Evolutionary conservation across 208 protist genomes (phyloP), one percentile per base, ranked within the genome.

Genomic region (Crithidia thermophila): DNA sequence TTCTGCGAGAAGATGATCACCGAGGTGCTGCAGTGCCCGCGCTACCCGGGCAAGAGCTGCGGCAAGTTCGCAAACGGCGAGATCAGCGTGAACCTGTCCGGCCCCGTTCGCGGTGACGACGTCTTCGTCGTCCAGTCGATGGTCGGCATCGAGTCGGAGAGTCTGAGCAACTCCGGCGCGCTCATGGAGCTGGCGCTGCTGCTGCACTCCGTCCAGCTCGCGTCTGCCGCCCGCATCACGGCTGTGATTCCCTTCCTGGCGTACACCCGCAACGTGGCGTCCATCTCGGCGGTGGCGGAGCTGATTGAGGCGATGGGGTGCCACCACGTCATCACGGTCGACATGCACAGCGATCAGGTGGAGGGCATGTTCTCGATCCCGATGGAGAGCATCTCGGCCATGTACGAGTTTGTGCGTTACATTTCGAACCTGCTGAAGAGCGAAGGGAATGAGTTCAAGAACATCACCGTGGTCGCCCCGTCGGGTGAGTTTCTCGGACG

Each of bases 281-380:
- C 94, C 47, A 97, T 95, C 61, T 89, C 88, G 0, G 83, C 79
- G 51, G 37, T 97, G 82, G 95, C 96, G 13, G 89, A 98, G 77
- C 64, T 98, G 37, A 88, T 99, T 23, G 84, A 95, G 79, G 67
- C 67, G 42, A 89, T 88, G 70, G 95, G 94, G 37, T 90, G 88
- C 53, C 81, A 98, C 31, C 90, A 97, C 63, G 81, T 97, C 39
- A 83, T 98, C 51, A 95, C 92, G 7, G 85, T 98, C 28, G 97
- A 98, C 82, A 84, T 98, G 75, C 77, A 94, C 61, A 89, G 62
- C 51, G 86, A 88, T 27, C 92, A 98, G 73, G 94, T 98, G 20
- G 89, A 98, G 77, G 96, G 96, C 40, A 97, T 98, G 85, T 98
- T 98, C 67, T 83, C 83, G 42, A 87, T 94, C n/a, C 95, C 95